These are phyloP conservation scores for Pterulicium gracile DNA, from an alignment of 1,284 basidiomycete genomes.

Conservation along the genomic window DNA sequence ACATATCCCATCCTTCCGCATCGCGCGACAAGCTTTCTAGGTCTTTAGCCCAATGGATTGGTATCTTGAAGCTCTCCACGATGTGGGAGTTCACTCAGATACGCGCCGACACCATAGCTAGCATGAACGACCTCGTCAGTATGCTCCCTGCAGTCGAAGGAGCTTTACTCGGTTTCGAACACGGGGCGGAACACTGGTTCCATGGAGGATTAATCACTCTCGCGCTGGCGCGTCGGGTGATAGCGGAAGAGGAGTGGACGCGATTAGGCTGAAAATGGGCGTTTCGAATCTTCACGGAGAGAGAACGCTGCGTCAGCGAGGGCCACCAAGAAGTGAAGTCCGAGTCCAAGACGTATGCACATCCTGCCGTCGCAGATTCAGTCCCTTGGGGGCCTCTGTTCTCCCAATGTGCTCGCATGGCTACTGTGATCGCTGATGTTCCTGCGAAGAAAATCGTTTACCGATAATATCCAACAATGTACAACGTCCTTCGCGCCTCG, in stretches of 20 bases:
- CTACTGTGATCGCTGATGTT: too few relatives aligned
- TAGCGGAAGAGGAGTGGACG: neutral
- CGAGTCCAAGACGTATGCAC: too few relatives aligned
- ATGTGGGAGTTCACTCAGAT: neutral
- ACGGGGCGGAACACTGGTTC: neutral
- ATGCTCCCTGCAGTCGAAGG: neutral
- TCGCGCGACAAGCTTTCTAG: too few relatives aligned
- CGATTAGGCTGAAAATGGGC: neutral
- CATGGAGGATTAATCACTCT: neutral
- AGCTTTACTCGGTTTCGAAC: neutral
- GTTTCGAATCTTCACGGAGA: neutral
- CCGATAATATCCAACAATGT: too few relatives aligned
- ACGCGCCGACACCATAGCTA: neutral
- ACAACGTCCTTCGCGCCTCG: too few relatives aligned
- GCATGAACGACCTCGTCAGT: neutral
- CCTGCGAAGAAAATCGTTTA: too few relatives aligned
- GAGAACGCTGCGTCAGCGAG: neutral
- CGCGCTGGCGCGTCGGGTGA: neutral
- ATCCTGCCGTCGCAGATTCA: too few relatives aligned
- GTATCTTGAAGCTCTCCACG: neutral
- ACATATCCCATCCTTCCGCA: too few relatives aligned
- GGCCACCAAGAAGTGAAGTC: neutral
- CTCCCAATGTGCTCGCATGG: too few relatives aligned
- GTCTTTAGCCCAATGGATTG: neutral
- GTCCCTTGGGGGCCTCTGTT: too few relatives aligned